Conservation (phyloP, 2,329 filamentous ascomycete genomes). For the Aspergillus fumigatiaffinis region DNA sequence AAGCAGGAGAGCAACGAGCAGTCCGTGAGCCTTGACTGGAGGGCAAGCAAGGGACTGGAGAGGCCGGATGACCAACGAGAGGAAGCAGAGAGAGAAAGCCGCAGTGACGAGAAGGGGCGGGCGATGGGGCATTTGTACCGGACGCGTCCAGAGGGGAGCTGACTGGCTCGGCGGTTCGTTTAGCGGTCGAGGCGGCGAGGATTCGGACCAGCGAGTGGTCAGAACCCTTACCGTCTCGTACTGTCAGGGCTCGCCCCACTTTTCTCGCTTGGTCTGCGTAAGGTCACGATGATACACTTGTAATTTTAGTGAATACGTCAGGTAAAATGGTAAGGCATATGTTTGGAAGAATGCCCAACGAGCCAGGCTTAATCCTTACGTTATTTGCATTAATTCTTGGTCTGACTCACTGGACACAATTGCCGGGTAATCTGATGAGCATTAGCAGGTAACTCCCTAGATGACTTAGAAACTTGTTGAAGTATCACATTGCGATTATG, state of each 20-base stretch:
- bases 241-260: conserved; percentile 15
- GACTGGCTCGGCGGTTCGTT: conserved; percentile 22
- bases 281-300: neutral
- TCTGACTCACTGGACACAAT: neutral
- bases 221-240: conserved; percentile 13
- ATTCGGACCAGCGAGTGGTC: conserved; percentile 15
- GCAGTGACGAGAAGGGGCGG: conserved; percentile 31
- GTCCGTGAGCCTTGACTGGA: conserved; percentile 21
- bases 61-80: conserved; percentile 39
- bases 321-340: neutral
- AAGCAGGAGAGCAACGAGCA: conserved; percentile 15
- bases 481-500: neutral
- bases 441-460: neutral
- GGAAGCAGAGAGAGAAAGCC: conserved; percentile 35
- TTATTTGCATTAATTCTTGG: neutral
- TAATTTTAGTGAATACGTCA: neutral
- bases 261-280: conserved; percentile 1
- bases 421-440: neutral
- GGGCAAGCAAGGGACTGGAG: conserved; percentile 27
- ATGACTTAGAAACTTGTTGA: neutral
- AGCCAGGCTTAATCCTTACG: neutral
- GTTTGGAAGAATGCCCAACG: neutral
- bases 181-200: conserved; percentile 13
- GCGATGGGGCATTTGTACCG: conserved; percentile 42
- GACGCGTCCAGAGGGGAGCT: conserved; percentile 18